phyloP scores from a whole-genome alignment of 441 rosid species.

The Erodium texanum region DNA sequence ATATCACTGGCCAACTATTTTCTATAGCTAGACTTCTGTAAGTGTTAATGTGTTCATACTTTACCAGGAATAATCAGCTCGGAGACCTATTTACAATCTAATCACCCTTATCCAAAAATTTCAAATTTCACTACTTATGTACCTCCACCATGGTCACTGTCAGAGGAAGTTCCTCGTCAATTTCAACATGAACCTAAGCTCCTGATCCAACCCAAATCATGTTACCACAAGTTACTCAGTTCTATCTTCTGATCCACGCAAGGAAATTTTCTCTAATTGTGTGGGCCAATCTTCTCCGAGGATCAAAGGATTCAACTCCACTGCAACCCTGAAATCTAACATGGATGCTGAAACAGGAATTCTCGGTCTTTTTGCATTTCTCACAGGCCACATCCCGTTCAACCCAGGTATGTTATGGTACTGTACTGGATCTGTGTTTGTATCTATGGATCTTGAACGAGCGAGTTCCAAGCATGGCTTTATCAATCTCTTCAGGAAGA shows the following conservation, averaged over 20 bases:
- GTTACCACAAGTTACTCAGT: slow-evolving; percentile 21
- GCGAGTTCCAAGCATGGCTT: slow-evolving; percentile 55
- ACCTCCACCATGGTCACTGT: slow-evolving; percentile 13
- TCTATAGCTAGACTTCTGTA: slow-evolving; percentile 17
- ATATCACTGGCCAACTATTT: slow-evolving; percentile 20
- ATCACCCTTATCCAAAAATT: background rate
- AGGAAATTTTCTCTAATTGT: slow-evolving; percentile 56
- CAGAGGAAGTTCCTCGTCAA: background rate
- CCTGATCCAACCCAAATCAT: too few relatives aligned
- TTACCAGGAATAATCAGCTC: slow-evolving; percentile 7
- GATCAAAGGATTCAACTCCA: slow-evolving; percentile 57
- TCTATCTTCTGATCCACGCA: slow-evolving; percentile 33
- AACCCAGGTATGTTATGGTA: too few relatives aligned
- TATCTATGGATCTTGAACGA: slow-evolving; percentile 20
- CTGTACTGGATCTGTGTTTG: too few relatives aligned
- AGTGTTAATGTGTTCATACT: slow-evolving; percentile 15
- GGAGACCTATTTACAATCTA: slow-evolving; percentile 29
- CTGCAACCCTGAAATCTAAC: slow-evolving; percentile 48
- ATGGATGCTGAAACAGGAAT: slow-evolving; percentile 24
- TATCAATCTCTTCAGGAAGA: slow-evolving; percentile 52
- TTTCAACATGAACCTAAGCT: too few relatives aligned
- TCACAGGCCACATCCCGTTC: too few relatives aligned
- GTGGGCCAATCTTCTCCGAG: slow-evolving; percentile 66
- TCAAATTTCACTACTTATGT: too few relatives aligned
- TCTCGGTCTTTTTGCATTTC: slow-evolving; percentile 8